Evolutionary conservation across 2,329 filamentous ascomycete species (phyloP), one percentile per base, ranked within the genome.

Genomic region (Paramyrothecium sp.): DNA sequence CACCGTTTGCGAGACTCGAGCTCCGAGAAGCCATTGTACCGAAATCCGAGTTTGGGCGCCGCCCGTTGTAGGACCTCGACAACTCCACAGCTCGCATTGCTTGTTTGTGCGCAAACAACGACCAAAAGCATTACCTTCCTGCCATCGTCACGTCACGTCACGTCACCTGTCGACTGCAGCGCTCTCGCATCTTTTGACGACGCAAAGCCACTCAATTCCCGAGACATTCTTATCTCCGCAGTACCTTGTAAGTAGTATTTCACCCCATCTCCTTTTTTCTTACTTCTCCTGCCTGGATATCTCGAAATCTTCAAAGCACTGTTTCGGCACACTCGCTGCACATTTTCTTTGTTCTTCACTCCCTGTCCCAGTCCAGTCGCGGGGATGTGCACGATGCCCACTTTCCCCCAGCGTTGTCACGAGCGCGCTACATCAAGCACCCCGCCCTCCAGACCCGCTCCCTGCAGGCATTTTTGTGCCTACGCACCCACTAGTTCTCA

Each of bases 381-480:
- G 38, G 38, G 38, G 38, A 44, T 44, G 38, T 19, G n/a, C 38
- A 44, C 38, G 4, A 44, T 44, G 38, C 38, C 38, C 63, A 44
- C 38, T 44, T 44, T 44, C 38, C 38, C 38, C 13, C 13, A 19
- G 38, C 38, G 38, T 44, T 66, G 67, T 69, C 67, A 69, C 67
- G 67, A 69, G 67, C 59, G 62, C 69, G 63, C 66, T 67, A 66
- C 67, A 67, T 67, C 56, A 62, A 67, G 57, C 64, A 69, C 67
- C 67, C 67, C 67, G 67, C 67, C 65, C 63, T 63, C 58, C 50
- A 65, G 67, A 69, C 67, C 67, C 67, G 67, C 67, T 65, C 59
- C 58, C 59, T 63, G 60, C 65, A 64, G 67, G 65, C 66, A 44
- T 44, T 63, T 67, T 60, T 58, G 57, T 63, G 64, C 56, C 62